Base-by-base conservation (phyloP, 2,329 filamentous ascomycete species). In the Arachnomyces sp. region DNA sequence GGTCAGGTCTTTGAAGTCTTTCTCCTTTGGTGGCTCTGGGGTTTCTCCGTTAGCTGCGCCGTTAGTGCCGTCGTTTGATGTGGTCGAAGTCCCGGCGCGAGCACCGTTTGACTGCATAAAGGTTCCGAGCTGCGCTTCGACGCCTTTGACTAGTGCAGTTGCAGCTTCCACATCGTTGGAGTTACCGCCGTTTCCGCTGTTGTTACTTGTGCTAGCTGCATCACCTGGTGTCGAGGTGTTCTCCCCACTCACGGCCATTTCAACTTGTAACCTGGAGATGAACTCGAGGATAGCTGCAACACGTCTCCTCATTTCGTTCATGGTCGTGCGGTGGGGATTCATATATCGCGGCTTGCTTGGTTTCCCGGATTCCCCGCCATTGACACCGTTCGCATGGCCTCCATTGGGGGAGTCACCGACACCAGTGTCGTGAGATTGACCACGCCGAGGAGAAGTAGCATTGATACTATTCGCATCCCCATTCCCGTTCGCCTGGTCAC, bases 231-330 rank as follows among this genome's bases (percentile, higher is more conserved):
- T 65, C 52, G 49, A 66, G 48, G 49, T 66, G 56, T 48, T 71
- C 61, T 52, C 69, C 64, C 70, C 45, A 66, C 63, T 60, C 20
- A 76, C 79, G 2, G 85, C 87, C 63, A 94, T 76, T 55, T 95
- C 89, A 5, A 94, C 73, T 60, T 95, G 88, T 42, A 87, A 90
- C 49, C 86, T 79, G 3, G 84, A 82, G 47, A 95, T 94, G 56
- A 90, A 95, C 51, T 92, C 87, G 43, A 94, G 73, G 57, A 95
- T 93, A 14, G 77, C 83, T 3, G 84, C 77, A 4, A 89, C 86
- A 7, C 87, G 81, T 48, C 84, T 79, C 64, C 84, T 86, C 78
- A 94, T 88, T 56, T 94, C 88, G 44, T 81, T 81, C 80, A 93
- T 84, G 18, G 81, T 89, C 42, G 88, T 77, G 51, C 72, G 68